Evolutionary conservation across 805 yeast species (phyloP), one percentile per base, ranked within the genome.

Genomic region (Saturnispora saitoi): DNA sequence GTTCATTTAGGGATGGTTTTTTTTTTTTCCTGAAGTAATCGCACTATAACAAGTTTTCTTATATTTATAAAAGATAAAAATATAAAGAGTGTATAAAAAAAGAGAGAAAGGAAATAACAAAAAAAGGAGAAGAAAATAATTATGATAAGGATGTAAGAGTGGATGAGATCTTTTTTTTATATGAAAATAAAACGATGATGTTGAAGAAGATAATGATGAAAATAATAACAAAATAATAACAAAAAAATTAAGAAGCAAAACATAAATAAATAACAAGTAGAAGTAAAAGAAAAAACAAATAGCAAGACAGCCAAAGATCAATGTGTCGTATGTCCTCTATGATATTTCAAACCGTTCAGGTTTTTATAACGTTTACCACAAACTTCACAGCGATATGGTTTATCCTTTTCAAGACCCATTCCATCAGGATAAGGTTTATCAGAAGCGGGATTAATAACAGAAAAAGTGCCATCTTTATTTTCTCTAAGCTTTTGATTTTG

Each of bases 281-380:
- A 32, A 32, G 31, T 17, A 17, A 22, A 36, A 24, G 11, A 24
- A 39, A 39, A 14, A 34, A 34, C 17, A 20, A 19, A 34, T 32
- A 34, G 38, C 38, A 34, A 34, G n/a, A 34, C 38, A 14, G 19
- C 38, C 12, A 20, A 17, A 34, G 11, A 34, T 34, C 66, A 90
- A 71, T 91, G 98, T 39, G 98, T 91, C n/a, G 97, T 82, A 68
- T 93, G 99, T 20, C 96, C 98, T 59, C 97, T 79, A 67, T 93
- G 99, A 66, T 93, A 93, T 68, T 93, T 93, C 66, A 93, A 74
- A 26, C 99, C 99, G 65, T 93, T 93, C 60, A 93, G 72, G 62
- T 93, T 93, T 74, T 93, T 93, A 71, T 93, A 93, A 49, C 99
- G 73, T 69, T 91, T 93, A 51, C 98, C 98, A 70, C 99, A 93